These are phyloP conservation scores for Saccharomyces hybrid DNA, from an alignment of 1,139 yeast genomes.

Conservation along the genomic window DNA sequence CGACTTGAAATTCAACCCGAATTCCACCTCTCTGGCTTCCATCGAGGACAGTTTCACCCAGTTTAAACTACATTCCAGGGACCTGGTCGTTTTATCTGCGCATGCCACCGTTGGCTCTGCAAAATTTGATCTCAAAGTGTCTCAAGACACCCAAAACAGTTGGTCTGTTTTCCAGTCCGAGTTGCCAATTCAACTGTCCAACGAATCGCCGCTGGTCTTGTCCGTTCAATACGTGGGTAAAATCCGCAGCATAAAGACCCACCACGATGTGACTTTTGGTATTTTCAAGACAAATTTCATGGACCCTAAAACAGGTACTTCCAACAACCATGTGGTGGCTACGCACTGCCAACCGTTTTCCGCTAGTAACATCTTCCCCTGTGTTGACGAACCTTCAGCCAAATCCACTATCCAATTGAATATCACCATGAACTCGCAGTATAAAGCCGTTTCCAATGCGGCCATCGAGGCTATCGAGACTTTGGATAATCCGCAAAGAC, in stretches of 20 bases:
- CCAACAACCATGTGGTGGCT: constrained; percentile 47
- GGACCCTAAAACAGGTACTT: constrained; percentile 41
- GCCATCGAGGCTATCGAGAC: constrained; percentile 12
- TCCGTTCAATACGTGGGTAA: constrained; percentile 45
- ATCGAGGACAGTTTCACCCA: constrained; percentile 18
- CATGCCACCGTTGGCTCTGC: not conserved
- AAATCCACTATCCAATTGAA: constrained; percentile 47
- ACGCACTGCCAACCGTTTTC: constrained; percentile 67
- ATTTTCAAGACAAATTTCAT: constrained; percentile 58
- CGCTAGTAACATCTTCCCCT: constrained; percentile 56
- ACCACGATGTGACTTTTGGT: constrained; percentile 53
- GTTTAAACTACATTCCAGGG: constrained; percentile 39
- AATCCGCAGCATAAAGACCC: constrained; percentile 48
- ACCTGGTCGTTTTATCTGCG: constrained; percentile 35
- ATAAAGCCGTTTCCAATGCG: constrained; percentile 25
- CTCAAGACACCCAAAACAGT: constrained; percentile 38
- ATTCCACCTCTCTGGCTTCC: constrained; percentile 3
- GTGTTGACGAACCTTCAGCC: constrained; percentile 52
- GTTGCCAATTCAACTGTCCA: not conserved
- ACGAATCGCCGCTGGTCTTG: constrained; percentile 4
- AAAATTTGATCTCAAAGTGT: constrained; percentile 30
- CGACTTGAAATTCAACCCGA: constrained; percentile 29
- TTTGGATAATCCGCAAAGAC: constrained; percentile 21
- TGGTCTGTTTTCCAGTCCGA: constrained; percentile 26
- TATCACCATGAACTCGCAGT: constrained; percentile 19